Percentiles rank a stretch among this genome's conserved stretches.
phyloP scores from a whole-genome alignment of 1,284 basidiomycete species.

The Acaromyces ingoldii region DNA sequence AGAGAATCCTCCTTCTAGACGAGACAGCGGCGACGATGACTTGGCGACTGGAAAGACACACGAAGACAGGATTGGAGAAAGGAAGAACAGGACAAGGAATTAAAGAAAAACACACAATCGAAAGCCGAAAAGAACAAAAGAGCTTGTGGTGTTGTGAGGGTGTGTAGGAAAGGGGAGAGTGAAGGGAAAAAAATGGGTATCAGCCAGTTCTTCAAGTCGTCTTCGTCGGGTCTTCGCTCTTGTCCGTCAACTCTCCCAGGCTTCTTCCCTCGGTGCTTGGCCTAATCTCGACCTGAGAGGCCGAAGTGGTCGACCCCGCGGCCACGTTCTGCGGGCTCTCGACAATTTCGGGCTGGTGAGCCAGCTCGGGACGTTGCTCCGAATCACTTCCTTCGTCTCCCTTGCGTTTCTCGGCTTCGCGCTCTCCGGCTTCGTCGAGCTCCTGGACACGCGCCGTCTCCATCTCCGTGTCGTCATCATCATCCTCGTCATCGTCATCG shows the following conservation, averaged over 20 bases:
- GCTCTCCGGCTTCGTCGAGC: conserved; percentile 4
- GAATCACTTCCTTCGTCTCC: neutral
- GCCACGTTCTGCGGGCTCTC: conserved; percentile 28
- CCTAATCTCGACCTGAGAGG: too few species aligned
- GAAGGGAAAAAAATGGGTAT: too few species aligned
- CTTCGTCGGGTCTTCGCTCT: neutral
- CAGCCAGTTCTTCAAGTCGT: neutral
- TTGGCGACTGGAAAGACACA: too few species aligned
- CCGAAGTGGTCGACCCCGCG: neutral
- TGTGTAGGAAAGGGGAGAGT: too few species aligned
- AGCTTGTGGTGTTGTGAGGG: too few species aligned
- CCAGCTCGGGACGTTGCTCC: conserved; percentile 8
- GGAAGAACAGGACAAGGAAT: too few species aligned
- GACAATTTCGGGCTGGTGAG: conserved; percentile 29
- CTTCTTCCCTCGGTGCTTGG: too few species aligned
- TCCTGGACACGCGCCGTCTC: conserved; percentile 10
- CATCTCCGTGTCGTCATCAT: conserved; percentile 20
- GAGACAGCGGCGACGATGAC: too few species aligned
- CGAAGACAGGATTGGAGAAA: too few species aligned
- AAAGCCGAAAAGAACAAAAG: too few species aligned
- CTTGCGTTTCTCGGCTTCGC: conserved; percentile 1
- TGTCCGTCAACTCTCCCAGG: neutral
- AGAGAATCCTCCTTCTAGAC: too few species aligned
- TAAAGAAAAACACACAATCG: too few species aligned
- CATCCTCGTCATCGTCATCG: conserved; percentile 11